Conservation (phyloP, 371 early-diverging fungal genomes). For the Actinomucor elegans region DNA sequence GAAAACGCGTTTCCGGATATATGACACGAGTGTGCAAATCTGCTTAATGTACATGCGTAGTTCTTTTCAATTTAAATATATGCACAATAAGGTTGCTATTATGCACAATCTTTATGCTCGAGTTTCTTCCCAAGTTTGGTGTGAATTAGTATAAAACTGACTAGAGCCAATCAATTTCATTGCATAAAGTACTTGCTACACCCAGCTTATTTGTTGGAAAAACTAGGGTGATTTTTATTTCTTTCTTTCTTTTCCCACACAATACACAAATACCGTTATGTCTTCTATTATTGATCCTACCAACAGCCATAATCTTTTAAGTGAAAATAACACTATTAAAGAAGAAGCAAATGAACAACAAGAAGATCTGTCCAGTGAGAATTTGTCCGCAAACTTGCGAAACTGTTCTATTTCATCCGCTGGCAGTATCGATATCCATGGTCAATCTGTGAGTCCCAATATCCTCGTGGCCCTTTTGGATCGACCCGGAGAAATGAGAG, state of each 20-base stretch:
- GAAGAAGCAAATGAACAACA: constrained; percentile 11
- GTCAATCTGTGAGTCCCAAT: constrained; percentile 30
- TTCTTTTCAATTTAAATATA: too few relatives aligned
- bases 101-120: too few relatives aligned
- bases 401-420: constrained; percentile 21
- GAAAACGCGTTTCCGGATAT: too few relatives aligned
- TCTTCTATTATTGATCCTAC: constrained; percentile 11
- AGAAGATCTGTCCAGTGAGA: neutral
- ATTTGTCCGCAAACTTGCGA: constrained; percentile 2
- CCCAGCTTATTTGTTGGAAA: too few relatives aligned
- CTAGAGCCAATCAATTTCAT: too few relatives aligned
- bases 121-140: too few relatives aligned
- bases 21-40: too few relatives aligned
- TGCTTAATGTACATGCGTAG: too few relatives aligned
- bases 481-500: constrained; percentile 37
- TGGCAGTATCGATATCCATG: constrained; percentile 32
- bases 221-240: too few relatives aligned
- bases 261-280: neutral
- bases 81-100: too few relatives aligned
- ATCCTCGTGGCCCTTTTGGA: constrained; percentile 44
- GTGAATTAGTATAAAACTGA: too few relatives aligned
- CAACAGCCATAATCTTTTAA: constrained; percentile 1
- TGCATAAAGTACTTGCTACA: too few relatives aligned
- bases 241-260: constrained; percentile 2
- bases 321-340: neutral